Conservation (phyloP, 73 alveolate species). For the Uronychia setigera region DNA sequence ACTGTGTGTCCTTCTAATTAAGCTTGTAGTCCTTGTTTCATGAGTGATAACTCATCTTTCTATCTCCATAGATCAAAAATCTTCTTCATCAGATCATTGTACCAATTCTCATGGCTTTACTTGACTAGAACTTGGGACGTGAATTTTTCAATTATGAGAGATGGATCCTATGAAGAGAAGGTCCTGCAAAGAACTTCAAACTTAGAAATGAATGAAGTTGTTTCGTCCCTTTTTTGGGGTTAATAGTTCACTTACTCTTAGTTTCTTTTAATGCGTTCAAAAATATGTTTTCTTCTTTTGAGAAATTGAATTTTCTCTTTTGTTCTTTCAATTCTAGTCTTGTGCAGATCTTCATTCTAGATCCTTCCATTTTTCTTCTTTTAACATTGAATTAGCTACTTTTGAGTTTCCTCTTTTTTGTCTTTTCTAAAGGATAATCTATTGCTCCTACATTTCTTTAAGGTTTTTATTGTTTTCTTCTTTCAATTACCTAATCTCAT, state of each 20-base stretch:
- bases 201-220: neutral
- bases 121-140: neutral
- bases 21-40: neutral
- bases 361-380: neutral
- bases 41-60: neutral
- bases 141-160: neutral
- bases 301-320: neutral
- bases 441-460: neutral
- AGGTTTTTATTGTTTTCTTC: neutral
- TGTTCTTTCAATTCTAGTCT: neutral
- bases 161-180: neutral
- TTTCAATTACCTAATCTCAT: neutral
- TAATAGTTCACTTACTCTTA: neutral
- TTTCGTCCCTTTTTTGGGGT: neutral
- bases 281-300: neutral
- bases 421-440: neutral
- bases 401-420: neutral
- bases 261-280: neutral
- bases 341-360: neutral
- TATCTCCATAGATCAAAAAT: neutral
- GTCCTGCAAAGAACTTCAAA: neutral
- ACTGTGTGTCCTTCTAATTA: neutral
- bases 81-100: neutral
- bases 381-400: neutral
- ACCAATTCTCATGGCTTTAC: neutral